Evolutionary conservation across 306 rosid genomes (phyloP).

Genomic region (Hippophae gyantsensis): DNA sequence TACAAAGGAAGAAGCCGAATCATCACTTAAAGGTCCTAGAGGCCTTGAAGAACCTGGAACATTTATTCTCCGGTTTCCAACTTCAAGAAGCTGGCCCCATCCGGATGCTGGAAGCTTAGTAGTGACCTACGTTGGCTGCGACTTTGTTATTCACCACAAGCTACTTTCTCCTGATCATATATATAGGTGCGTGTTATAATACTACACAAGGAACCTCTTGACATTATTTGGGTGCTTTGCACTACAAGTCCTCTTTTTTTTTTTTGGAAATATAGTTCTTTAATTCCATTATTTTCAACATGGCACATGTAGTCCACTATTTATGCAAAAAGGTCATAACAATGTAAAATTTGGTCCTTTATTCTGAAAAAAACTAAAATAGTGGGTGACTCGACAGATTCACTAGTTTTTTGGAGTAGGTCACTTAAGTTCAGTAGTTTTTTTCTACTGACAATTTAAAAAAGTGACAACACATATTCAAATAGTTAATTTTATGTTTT

Average conservation of each 20-base stretch:
- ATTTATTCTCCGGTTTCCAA: constrained; percentile 82
- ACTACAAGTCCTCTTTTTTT: background rate
- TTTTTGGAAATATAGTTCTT: background rate
- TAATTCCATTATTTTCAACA: too few species aligned
- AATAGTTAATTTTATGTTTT: too few species aligned
- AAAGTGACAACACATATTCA: too few species aligned
- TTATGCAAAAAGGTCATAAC: too few species aligned
- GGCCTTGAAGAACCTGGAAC: constrained; percentile 91
- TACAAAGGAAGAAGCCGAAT: constrained; percentile 89
- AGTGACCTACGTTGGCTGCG: constrained; percentile 67
- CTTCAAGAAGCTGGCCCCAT: constrained; percentile 97
- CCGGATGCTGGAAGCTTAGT: constrained; percentile 89
- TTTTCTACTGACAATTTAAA: too few species aligned
- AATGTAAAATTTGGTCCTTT: too few species aligned
- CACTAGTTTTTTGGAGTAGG: too few species aligned
- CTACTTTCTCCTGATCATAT: constrained; percentile 56
- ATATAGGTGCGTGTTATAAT: constrained; percentile 36
- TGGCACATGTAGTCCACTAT: too few species aligned
- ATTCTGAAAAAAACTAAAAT: too few species aligned
- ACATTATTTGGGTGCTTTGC: too few species aligned
- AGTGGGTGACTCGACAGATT: too few species aligned
- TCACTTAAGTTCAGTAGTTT: too few species aligned
- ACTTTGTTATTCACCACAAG: constrained; percentile 59
- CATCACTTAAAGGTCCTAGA: constrained; percentile 70
- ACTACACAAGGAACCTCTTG: background rate